A percentile compares a stretch with the other conserved stretches of the same genome.
phyloP scores from a whole-genome alignment of 2,329 filamentous ascomycete genomes.

The Lachnellula cervina region DNA sequence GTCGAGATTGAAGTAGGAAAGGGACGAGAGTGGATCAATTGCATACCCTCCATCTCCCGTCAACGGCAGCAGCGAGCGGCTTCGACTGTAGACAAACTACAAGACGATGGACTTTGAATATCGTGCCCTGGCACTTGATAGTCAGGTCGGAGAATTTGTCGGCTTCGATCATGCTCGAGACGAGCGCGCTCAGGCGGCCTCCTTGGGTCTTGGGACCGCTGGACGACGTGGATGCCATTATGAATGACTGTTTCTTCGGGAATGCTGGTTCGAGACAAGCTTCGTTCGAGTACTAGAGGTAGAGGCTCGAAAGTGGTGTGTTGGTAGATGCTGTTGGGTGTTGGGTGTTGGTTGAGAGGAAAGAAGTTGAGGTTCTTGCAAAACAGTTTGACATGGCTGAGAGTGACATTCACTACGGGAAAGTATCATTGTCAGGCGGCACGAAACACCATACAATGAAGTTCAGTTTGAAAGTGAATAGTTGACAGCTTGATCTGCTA shows the following conservation, averaged over 20 bases:
- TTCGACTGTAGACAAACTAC: slow-evolving; percentile 20
- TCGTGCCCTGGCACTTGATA: neutral
- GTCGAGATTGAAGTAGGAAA: neutral
- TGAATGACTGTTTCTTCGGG: neutral
- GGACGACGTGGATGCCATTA: neutral
- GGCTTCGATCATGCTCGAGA: neutral
- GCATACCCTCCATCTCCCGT: slow-evolving; percentile 14
- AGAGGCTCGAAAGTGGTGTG: too few species aligned
- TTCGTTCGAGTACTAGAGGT: too few species aligned
- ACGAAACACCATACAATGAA: too few species aligned
- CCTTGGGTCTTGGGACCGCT: neutral
- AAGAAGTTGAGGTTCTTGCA: too few species aligned
- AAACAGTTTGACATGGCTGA: too few species aligned
- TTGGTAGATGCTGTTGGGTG: too few species aligned
- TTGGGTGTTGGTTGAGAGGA: too few species aligned
- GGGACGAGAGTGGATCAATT: neutral
- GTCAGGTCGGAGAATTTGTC: slow-evolving; percentile 7
- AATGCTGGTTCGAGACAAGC: too few species aligned
- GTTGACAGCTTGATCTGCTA: too few species aligned
- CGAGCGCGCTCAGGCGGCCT: neutral
- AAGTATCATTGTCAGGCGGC: too few species aligned
- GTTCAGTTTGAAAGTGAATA: too few species aligned
- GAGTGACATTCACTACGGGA: too few species aligned
- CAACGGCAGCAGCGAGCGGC: slow-evolving; percentile 14
- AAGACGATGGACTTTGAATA: slow-evolving; percentile 16